Conservation (phyloP, 441 rosid genomes). For the Gossypium trilobum region DNA sequence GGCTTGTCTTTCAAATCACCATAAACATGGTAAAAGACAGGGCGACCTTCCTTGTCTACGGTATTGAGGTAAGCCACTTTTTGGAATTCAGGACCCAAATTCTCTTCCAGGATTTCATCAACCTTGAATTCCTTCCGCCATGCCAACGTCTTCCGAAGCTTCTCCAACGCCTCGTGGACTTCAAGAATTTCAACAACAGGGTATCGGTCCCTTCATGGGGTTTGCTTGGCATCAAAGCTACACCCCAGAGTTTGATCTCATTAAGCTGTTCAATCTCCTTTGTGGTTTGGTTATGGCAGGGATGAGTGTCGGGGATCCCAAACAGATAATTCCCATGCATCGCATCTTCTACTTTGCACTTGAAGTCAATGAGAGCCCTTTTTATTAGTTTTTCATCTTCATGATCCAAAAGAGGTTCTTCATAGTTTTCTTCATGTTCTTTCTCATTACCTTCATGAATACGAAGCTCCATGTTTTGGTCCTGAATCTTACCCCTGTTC, state of each 20-base stretch:
- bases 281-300: slow-evolving; percentile 1
- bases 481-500: slow-evolving; percentile 4
- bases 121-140: slow-evolving; percentile 36
- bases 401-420: neutral
- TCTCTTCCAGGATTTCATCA: slow-evolving; percentile 27
- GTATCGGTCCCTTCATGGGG: slow-evolving; percentile 40
- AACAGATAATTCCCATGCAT: slow-evolving; percentile 34
- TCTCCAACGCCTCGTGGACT: slow-evolving; percentile 36
- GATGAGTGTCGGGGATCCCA: slow-evolving; percentile 14
- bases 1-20: slow-evolving; percentile 31
- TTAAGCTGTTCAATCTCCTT: slow-evolving; percentile 9
- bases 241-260: slow-evolving; percentile 44
- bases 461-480: neutral
- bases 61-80: slow-evolving; percentile 21
- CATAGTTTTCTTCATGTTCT: neutral
- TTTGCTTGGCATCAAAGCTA: slow-evolving; percentile 44
- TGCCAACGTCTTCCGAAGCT: slow-evolving; percentile 38
- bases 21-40: slow-evolving; percentile 28
- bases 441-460: neutral
- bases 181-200: slow-evolving; percentile 42
- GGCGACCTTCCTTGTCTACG: slow-evolving; percentile 39
- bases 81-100: slow-evolving; percentile 20
- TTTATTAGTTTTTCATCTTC: slow-evolving; percentile 19
- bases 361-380: slow-evolving; percentile 35
- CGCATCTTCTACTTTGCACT: slow-evolving; percentile 39